phyloP scores from a whole-genome alignment of 2,329 filamentous ascomycete genomes.

The Talaromyces verruculosus region DNA sequence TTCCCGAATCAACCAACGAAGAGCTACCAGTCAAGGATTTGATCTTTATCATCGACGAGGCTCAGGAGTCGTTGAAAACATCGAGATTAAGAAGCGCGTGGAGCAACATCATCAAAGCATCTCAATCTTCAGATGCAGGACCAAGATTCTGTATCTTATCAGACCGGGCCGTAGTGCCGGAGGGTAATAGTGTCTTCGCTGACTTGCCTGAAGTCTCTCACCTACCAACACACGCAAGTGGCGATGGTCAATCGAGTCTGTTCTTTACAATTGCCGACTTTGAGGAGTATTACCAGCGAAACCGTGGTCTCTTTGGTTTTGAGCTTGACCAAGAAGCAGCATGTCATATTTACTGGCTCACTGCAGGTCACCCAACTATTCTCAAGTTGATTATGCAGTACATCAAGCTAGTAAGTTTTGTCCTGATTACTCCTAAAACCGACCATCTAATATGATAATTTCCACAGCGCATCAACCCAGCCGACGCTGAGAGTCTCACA shows the following conservation, averaged over 20 bases:
- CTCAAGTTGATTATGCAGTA: neutral
- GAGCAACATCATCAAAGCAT: constrained; percentile 5
- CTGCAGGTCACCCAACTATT: constrained; percentile 12
- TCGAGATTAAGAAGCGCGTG: neutral
- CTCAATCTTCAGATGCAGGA: neutral
- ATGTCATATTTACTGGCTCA: constrained; percentile 6
- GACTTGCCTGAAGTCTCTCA: constrained; percentile 15
- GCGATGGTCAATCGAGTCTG: neutral
- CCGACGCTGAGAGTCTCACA: neutral
- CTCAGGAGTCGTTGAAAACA: constrained; percentile 4
- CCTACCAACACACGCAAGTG: constrained; percentile 4
- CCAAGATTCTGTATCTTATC: constrained; percentile 10
- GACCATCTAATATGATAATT: neutral
- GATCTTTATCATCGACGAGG: constrained; percentile 15
- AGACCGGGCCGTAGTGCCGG: neutral
- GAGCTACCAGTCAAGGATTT: neutral
- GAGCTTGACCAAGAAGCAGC: neutral
- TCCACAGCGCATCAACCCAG: neutral
- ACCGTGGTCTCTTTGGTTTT: neutral
- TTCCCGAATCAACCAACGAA: neutral
- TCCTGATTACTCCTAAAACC: neutral
- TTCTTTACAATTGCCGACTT: constrained; percentile 10
- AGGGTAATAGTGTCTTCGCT: neutral
- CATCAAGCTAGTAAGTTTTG: constrained; percentile 7
- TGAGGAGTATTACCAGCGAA: neutral